Conservation (phyloP, 495 filamentous ascomycete genomes). For the Penicillium arizonense region DNA sequence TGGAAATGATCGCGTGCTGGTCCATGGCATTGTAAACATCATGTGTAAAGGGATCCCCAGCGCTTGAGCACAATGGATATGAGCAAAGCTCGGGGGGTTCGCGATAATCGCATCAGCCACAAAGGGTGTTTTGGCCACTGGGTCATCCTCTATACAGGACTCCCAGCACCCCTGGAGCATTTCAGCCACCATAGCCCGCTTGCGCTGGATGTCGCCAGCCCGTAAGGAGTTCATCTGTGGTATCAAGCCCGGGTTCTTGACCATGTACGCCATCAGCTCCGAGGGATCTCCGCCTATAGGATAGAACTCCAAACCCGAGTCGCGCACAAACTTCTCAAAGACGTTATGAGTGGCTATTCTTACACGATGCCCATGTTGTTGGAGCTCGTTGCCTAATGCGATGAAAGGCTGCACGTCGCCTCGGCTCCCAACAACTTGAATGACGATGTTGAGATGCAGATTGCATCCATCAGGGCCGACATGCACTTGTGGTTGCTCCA, state of each 20-base stretch:
- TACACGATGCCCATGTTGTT: constrained; percentile 46
- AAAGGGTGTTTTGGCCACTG: constrained; percentile 51
- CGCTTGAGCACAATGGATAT: constrained; percentile 57
- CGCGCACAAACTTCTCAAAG: constrained; percentile 54
- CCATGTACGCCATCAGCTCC: constrained; percentile 58
- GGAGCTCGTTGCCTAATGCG: constrained; percentile 46
- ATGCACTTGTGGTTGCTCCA: not conserved
- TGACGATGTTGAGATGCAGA: constrained; percentile 42
- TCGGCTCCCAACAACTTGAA: constrained; percentile 51
- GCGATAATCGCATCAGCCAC: constrained; percentile 63
- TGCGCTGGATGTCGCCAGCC: constrained; percentile 38
- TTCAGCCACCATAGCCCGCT: constrained; percentile 43
- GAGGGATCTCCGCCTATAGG: constrained; percentile 59
- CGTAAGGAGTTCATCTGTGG: constrained; percentile 39
- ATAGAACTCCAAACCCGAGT: constrained; percentile 57
- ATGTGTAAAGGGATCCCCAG: constrained; percentile 58
- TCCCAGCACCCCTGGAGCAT: constrained; percentile 60
- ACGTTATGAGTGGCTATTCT: constrained; percentile 59
- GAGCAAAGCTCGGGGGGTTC: constrained; percentile 60
- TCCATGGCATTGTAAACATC: constrained; percentile 62
- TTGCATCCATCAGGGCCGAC: not conserved
- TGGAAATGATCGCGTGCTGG: constrained; percentile 49
- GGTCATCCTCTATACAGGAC: constrained; percentile 53
- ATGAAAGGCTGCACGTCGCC: constrained; percentile 53
- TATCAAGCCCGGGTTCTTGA: constrained; percentile 49